Evolutionary conservation across 176 grass and related monocot species (phyloP).

Genomic region (Cenchrus fungigraminus): DNA sequence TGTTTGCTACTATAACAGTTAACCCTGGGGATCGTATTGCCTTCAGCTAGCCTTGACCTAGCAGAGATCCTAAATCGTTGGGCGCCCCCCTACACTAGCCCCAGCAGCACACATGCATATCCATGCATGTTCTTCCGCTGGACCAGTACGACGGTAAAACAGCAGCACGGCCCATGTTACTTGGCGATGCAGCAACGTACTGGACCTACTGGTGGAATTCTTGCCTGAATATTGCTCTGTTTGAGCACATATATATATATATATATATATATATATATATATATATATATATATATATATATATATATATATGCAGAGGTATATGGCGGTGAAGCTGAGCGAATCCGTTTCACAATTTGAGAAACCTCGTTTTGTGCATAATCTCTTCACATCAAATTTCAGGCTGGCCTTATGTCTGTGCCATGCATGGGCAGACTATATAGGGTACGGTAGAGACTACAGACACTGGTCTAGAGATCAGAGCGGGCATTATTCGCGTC

Average conservation of each 20-base stretch:
- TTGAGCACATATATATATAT: not conserved
- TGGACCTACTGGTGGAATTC: not conserved
- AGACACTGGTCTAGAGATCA: not conserved
- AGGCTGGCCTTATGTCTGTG: not conserved
- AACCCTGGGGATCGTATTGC: not conserved
- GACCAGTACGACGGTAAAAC: constrained; percentile 12
- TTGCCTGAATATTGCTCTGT: not conserved
- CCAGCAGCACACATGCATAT: constrained; percentile 18
- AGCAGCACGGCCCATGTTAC: not conserved
- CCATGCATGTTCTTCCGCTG: not conserved
- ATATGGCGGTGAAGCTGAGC: too few species aligned
- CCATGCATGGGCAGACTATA: not conserved
- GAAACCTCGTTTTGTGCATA: not conserved
- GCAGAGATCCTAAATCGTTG: constrained; percentile 32
- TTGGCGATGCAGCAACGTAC: not conserved
- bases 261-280: too few species aligned
- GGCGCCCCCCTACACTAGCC: not conserved
- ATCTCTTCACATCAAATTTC: not conserved
- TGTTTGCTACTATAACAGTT: not conserved
- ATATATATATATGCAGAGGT: too few species aligned
- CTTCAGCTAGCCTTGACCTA: not conserved
- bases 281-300: too few species aligned
- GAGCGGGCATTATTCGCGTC: not conserved
- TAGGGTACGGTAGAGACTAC: too few species aligned
- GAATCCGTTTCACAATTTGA: not conserved